Evolutionary conservation across 805 yeast genomes (phyloP), one percentile per base, ranked within the genome.

Genomic region (Candida cerambycidarum): DNA sequence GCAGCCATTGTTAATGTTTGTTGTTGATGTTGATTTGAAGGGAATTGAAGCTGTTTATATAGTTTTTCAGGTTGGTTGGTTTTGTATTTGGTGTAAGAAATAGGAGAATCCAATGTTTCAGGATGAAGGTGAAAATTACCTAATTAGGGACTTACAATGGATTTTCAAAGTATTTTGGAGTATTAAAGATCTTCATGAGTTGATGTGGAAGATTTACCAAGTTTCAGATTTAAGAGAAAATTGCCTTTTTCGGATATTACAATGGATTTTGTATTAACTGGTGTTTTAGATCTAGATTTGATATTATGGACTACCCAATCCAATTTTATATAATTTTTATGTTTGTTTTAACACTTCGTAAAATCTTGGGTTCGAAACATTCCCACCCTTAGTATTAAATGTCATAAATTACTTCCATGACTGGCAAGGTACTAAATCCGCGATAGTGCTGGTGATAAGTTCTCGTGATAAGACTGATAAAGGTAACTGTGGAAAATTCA

Each of bases 1-100:
- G 39, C 39, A 21, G 39, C 32, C 39, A 36, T 36, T 25, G 17
- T 36, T 16, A 17, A n/a, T n/a, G n/a, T n/a, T 24, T 36, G 5
- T 24, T 36, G 28, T 36, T 36, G 29, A 36, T 36, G 31, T 16
- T 25, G 24, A 25, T 10, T 10, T 15, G 11, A 11, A 9, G 32
- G 16, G 12, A 15, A 16, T 25, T 27, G 9, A 8, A 3, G 23
- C 7, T 23, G 32, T 27, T 36, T 36, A 36, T 25, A 36, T 36
- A 36, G 30, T 36, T 17, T 15, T 35, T 19, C 9, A 12, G 23
- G 17, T 11, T 6, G 15, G 29, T 8, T 18, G 37, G 6, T n/a
- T 21, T 28, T 19, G 11, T 16, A 5, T 33, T 16, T 13, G 19
- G 15, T 8, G 29, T 12, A 11, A 25, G 12, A 9, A 25, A 25